Evolutionary conservation across 1,139 yeast genomes (phyloP), one percentile per base, ranked within the genome.

Genomic region (Zhuliangozyma blackwelliae): DNA sequence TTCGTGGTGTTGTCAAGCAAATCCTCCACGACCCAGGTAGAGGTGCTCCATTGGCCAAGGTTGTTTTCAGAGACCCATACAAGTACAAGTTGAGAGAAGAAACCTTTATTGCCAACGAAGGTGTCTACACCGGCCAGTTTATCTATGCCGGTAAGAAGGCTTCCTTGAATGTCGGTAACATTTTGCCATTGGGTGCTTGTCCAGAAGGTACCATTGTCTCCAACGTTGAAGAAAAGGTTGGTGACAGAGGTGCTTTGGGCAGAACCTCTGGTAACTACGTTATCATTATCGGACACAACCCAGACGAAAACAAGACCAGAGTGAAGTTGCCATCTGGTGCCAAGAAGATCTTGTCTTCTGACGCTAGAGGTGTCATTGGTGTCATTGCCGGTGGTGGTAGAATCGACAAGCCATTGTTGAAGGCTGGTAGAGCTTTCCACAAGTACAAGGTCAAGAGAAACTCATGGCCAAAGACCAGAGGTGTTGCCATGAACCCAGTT

Each of bases 321-420:
- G 89, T 90, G 64, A 92, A 92, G 82, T 86, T 90, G 63, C 97
- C 97, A 68, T 89, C 97, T 57, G 97, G 97, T 72, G 92, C 97
- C 61, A 90, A 90, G 89, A 90, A 90, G 85, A 73, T 90, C 62
- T 79, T 90, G 62, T 82, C 94, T 61, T 88, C 96, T 50, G 83
- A 82, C 57, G 97, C 96, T 61, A 90, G 97, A 84, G 97, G 97
- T 85, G 96, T 90, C 67, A 87, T 90, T 62, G 97, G 97, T 84
- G 95, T 90, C 59, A 92, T 90, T 71, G 97, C 97, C 66, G 97
- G 97, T 78, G 97, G 97, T 81, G 97, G 97, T 75, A 90, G 97
- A 85, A 87, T 88, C 64, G 97, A 90, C 77, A 90, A 90, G 81
- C 97, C 97, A 75, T 80, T 92, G 77, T 85, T 90, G 72, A 90